A percentile compares a stretch with the other conserved stretches of the same genome.
phyloP scores from a whole-genome alignment of 2,329 filamentous ascomycete genomes.

The Cyphellophora europaea region DNA sequence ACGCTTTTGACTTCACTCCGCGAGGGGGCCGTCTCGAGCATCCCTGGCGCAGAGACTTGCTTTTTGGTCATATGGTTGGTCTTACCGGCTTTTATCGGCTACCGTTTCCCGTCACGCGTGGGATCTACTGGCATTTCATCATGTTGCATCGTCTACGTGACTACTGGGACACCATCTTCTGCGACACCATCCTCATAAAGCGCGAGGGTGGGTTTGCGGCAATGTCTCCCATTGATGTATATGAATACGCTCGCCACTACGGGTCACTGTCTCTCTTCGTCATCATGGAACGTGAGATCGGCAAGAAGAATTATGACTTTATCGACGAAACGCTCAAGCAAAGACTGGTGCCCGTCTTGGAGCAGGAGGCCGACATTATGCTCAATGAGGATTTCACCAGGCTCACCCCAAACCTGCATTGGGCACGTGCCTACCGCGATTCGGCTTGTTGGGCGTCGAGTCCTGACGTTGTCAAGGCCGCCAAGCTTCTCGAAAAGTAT shows the following conservation, averaged over 20 bases:
- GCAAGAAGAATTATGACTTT: slow-evolving; percentile 1
- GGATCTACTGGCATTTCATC: slow-evolving; percentile 2
- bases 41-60: slow-evolving; percentile 1
- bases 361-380: slow-evolving; percentile 8
- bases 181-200: slow-evolving; percentile 11
- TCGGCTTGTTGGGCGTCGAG: not conserved
- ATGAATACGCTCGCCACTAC: slow-evolving; percentile 12
- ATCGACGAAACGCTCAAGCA: slow-evolving; percentile 10
- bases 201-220: slow-evolving; percentile 14
- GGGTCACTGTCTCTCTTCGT: slow-evolving; percentile 6
- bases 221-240: slow-evolving; percentile 11
- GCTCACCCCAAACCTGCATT: slow-evolving; percentile 1
- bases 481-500: not conserved
- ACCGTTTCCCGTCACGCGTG: not conserved
- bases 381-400: slow-evolving; percentile 6
- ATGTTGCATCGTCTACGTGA: slow-evolving; percentile 1
- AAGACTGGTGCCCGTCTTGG: slow-evolving; percentile 6
- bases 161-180: slow-evolving; percentile 9
- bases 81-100: slow-evolving; percentile 1
- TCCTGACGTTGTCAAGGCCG: slow-evolving; percentile 1
- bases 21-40: slow-evolving; percentile 1
- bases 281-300: slow-evolving; percentile 4
- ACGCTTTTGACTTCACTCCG: slow-evolving; percentile 2
- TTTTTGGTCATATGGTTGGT: not conserved
- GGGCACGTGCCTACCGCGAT: not conserved